Evolutionary conservation across 768 basidiomycete species (phyloP).

Genomic region (Lyophyllum shimeji): DNA sequence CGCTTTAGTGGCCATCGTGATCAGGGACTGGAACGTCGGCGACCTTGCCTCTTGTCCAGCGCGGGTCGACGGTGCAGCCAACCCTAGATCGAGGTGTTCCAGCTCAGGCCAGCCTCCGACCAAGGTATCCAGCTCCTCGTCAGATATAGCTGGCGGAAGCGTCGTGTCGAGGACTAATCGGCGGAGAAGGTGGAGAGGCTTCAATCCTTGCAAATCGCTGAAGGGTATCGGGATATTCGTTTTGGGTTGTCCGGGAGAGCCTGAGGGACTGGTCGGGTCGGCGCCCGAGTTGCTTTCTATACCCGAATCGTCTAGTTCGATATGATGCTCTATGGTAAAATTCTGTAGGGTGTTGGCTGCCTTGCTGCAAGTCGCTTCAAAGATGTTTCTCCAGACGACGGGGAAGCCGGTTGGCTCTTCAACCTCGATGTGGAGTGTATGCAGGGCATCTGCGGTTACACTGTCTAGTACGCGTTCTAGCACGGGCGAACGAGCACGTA

Average conservation of each 20-base stretch:
- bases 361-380: conserved; percentile 28
- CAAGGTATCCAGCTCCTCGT: conserved; percentile 37
- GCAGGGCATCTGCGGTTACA: conserved; percentile 31
- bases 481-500: conserved; percentile 36
- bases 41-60: conserved; percentile 7
- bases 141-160: conserved; percentile 35
- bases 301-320: conserved; percentile 33
- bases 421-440: conserved; percentile 38
- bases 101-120: conserved; percentile 46
- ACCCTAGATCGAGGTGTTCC: conserved; percentile 40
- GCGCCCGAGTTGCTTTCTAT: conserved; percentile 18
- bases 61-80: conserved; percentile 19
- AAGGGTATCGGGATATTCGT: conserved; percentile 24
- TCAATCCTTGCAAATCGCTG: conserved; percentile 33
- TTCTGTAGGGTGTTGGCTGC: conserved; percentile 29
- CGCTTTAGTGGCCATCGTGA: conserved; percentile 23
- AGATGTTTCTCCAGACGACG: conserved; percentile 34
- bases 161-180: conserved; percentile 39
- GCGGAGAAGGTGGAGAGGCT: conserved; percentile 31
- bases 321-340: conserved; percentile 43
- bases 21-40: conserved; percentile 28
- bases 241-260: conserved; percentile 11
- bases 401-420: conserved; percentile 23
- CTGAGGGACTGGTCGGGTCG: conserved; percentile 4
- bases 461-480: conserved; percentile 33